Conservation (phyloP, 164 flowering plant species). For the Annona squamosa region DNA sequence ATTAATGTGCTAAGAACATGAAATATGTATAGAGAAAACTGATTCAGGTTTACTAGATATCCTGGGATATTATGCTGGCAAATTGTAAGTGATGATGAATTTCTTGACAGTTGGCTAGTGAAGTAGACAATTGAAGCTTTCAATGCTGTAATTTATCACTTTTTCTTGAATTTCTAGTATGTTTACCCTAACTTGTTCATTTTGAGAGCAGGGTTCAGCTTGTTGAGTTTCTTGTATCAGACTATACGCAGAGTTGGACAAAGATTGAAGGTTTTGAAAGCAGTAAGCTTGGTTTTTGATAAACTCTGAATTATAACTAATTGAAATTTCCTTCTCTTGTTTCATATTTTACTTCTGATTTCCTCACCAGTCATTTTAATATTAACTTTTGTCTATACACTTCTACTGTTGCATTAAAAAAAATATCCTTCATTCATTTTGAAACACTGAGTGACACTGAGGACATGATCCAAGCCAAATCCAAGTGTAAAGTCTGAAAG, state of each 20-base stretch:
- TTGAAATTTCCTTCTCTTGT: not conserved
- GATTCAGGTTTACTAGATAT: no score
- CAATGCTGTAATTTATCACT: not conserved
- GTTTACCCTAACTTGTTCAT: not conserved
- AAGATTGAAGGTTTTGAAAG: conserved; percentile 41
- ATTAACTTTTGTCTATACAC: no score
- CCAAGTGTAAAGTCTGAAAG: no score
- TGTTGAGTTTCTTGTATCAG: conserved; percentile 66
- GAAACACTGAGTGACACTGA: no score
- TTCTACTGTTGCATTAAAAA: no score
- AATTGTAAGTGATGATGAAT: no score
- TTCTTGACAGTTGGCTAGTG: no score
- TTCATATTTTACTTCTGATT: not conserved
- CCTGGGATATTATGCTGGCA: no score
- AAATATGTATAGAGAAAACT: no score
- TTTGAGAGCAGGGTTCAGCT: conserved; percentile 76
- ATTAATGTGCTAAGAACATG: no score
- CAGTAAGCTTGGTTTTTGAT: conserved; percentile 29
- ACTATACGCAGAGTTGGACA: conserved; percentile 55
- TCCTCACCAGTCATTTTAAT: not conserved
- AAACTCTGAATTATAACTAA: not conserved
- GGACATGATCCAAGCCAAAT: no score
- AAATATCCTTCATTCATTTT: no score
- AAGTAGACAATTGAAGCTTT: not conserved
- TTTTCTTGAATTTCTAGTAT: not conserved